Evolutionary conservation across 345 rosid genomes (phyloP).

Genomic region (Brassica cretica): DNA sequence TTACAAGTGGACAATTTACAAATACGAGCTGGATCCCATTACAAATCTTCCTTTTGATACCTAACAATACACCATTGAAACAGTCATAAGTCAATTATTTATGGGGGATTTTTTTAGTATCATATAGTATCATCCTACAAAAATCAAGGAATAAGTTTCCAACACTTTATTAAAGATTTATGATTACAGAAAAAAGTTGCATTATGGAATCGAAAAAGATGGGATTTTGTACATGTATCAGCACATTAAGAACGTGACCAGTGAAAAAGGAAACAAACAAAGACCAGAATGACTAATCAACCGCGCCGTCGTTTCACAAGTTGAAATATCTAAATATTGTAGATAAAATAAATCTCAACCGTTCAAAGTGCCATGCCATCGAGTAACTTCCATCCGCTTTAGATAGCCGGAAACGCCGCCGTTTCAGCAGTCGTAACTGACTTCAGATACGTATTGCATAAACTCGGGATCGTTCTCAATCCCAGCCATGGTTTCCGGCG

Average conservation of each 20-base stretch:
- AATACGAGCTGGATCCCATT: neutral
- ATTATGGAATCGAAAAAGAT: conserved; percentile 31
- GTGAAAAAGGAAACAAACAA: conserved; percentile 21
- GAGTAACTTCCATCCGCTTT: neutral
- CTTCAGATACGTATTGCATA: conserved; percentile 71
- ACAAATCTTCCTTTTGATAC: neutral
- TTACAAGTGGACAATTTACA: neutral
- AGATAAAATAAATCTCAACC: conserved; percentile 26
- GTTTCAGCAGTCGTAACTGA: neutral
- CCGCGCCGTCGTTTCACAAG: conserved; percentile 15
- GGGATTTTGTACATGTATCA: conserved; percentile 33
- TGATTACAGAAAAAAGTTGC: conserved; percentile 3
- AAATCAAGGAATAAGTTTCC: neutral
- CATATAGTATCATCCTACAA: neutral
- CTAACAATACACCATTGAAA: neutral
- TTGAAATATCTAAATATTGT: conserved; percentile 6
- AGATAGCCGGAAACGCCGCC: conserved; percentile 2
- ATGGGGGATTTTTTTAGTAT: neutral
- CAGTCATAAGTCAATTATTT: neutral
- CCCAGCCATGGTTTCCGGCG: conserved; percentile 67
- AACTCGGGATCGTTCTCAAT: conserved; percentile 71
- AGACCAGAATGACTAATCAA: conserved; percentile 24
- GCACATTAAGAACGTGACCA: conserved; percentile 32
- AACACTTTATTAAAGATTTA: neutral
- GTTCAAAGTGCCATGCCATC: conserved; percentile 23